Conservation (phyloP, 2,329 filamentous ascomycete genomes). For the Colletotrichum sp. region DNA sequence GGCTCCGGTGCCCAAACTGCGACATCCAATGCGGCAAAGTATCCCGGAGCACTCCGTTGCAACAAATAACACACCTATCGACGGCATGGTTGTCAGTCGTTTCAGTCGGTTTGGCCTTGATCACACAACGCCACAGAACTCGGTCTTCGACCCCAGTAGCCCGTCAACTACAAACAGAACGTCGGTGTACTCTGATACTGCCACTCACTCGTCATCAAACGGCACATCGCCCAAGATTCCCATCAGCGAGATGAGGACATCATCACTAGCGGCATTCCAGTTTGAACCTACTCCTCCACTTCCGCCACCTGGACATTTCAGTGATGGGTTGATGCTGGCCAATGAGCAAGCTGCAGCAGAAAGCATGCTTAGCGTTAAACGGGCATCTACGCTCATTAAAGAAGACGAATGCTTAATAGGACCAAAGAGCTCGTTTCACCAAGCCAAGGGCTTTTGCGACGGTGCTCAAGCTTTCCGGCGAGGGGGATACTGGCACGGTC, state of each 20-base stretch:
- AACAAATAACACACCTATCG: not conserved
- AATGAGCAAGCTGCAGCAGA: slow-evolving; percentile 3
- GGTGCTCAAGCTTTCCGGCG: slow-evolving; percentile 41
- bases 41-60: slow-evolving; percentile 5
- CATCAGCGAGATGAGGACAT: not conserved
- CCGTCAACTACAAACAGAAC: slow-evolving; percentile 16
- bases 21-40: not conserved
- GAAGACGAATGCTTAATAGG: slow-evolving; percentile 28
- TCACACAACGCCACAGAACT: not conserved
- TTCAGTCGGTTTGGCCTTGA: not conserved
- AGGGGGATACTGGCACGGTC: slow-evolving; percentile 39
- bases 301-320: not conserved
- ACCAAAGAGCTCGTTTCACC: slow-evolving; percentile 38
- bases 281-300: not conserved
- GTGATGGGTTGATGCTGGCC: slow-evolving; percentile 18
- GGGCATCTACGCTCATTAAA: not conserved
- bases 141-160: slow-evolving; percentile 1
- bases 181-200: slow-evolving; percentile 6
- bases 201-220: not conserved
- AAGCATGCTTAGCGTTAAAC: not conserved
- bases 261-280: not conserved
- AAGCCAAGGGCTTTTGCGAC: slow-evolving; percentile 41
- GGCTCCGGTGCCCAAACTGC: not conserved
- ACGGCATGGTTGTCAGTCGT: not conserved
- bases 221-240: not conserved